Conservation (phyloP, 2,329 filamentous ascomycete genomes). For the Fusarium begoniae region DNA sequence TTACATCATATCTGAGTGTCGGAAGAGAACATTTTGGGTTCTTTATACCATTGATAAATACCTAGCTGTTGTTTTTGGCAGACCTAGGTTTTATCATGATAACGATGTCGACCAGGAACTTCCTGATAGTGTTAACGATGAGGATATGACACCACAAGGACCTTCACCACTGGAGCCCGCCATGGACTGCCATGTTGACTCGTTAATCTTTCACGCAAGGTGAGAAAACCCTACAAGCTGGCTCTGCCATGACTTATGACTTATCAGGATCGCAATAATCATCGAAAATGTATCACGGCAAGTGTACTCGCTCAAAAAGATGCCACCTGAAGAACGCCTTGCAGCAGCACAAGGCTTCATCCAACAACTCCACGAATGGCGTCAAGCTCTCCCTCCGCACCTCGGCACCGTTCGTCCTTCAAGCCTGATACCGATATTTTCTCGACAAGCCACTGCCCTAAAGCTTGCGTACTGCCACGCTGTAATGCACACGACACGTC, state of each 20-base stretch:
- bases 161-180: constrained; percentile 41
- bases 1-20: constrained; percentile 60
- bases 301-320: constrained; percentile 52
- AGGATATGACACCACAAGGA: constrained; percentile 60
- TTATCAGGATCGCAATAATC: constrained; percentile 48
- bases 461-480: constrained; percentile 65
- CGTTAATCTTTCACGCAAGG: constrained; percentile 56
- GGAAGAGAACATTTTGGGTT: constrained; percentile 68
- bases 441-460: constrained; percentile 61
- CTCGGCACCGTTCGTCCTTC: constrained; percentile 55
- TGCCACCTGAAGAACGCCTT: constrained; percentile 49
- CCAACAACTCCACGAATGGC: constrained; percentile 52
- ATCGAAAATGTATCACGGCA: constrained; percentile 52
- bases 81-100: constrained; percentile 68
- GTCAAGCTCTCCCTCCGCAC: constrained; percentile 52
- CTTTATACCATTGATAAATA: constrained; percentile 71
- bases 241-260: too few relatives aligned
- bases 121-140: constrained; percentile 65
- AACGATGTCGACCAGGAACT: constrained; percentile 70
- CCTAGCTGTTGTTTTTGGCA: constrained; percentile 69
- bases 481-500: constrained; percentile 64
- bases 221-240: not conserved
- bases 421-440: constrained; percentile 56
- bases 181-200: constrained; percentile 59
- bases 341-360: constrained; percentile 51